Evolutionary conservation across 305 asterid genomes (phyloP), one percentile per base, ranked within the genome.

Genomic region (Coffea humblotiana): DNA sequence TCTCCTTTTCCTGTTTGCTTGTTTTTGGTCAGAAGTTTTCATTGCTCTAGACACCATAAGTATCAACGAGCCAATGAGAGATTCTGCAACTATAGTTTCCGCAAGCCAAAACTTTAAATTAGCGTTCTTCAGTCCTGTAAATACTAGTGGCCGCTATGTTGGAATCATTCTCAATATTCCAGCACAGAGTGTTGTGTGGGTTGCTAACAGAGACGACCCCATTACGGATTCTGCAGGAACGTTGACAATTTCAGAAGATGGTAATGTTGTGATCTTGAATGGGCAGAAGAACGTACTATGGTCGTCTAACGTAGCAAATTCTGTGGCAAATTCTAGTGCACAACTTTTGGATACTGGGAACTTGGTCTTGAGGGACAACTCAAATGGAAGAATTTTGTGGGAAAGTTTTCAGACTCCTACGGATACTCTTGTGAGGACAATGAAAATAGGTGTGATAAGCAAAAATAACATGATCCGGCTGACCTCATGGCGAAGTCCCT

Each of bases 161-260:
- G 92, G 92, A 25, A 72, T 90, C 73, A 81, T 86, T 91, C 83
- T n/a, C 76, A 87, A 87, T 71, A 49, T 77, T 76, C 87, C 88
- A 61, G 82, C 75, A 21, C 9, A 0, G 32, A 79, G 85, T 15
- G 88, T 82, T 69, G 49, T 87, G 48, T 88, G 90, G 88, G 85
- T 87, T 49, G 93, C 90, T 32, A 90, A 90, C 74, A 85, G 90
- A 82, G 85, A 86, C 66, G 76, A 21, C 12, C 90, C 92, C 45
- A 72, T 88, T 29, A 82, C 81, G 40, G 88, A 84, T 79, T 82
- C 81, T 14, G 37, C 21, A 11, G 93, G 90, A 66, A 77, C 71
- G 27, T 8, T 90, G 23, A 51, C 77, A 61, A 83, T 90, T 51
- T 85, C 86, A 49, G 83, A 73, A 47, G 87, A 83, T 11, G 87